Conservation (phyloP, 2,329 filamentous ascomycete species). For the Pochonia chlamydosporia region DNA sequence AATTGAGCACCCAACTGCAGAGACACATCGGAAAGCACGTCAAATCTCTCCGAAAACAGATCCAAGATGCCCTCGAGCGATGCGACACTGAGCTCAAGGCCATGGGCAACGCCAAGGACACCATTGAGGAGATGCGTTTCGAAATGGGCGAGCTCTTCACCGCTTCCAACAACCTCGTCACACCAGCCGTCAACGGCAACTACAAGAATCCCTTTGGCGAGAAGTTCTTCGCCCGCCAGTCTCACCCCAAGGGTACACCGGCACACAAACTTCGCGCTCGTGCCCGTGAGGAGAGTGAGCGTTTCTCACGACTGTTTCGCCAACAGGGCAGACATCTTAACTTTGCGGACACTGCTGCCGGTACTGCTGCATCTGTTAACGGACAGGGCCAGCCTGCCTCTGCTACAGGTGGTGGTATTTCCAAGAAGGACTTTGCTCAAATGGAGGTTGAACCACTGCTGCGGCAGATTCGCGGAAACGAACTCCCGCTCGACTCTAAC, state of each 20-base stretch:
- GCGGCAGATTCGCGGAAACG: conserved; percentile 44
- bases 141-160: conserved; percentile 49
- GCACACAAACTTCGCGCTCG: conserved; percentile 46
- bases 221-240: conserved; percentile 44
- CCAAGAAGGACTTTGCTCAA: conserved; percentile 42
- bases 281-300: conserved; percentile 45
- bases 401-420: conserved; percentile 27
- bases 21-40: conserved; percentile 47
- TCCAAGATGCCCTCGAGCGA: conserved; percentile 42
- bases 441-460: conserved; percentile 44
- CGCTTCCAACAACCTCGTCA: conserved; percentile 46
- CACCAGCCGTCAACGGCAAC: conserved; percentile 46
- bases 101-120: conserved; percentile 45
- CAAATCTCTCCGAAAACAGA: conserved; percentile 43
- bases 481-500: conserved; percentile 47
- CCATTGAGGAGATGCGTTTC: conserved; percentile 46
- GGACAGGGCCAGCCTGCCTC: conserved; percentile 19
- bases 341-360: conserved; percentile 25
- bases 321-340: conserved; percentile 44
- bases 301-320: conserved; percentile 41
- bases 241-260: conserved; percentile 43
- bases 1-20: conserved; percentile 44
- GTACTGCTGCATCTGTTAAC: conserved; percentile 8
- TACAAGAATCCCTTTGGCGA: conserved; percentile 50
- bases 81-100: conserved; percentile 44